phyloP scores from a whole-genome alignment of 768 basidiomycete genomes.

The Phylloporus sp. region DNA sequence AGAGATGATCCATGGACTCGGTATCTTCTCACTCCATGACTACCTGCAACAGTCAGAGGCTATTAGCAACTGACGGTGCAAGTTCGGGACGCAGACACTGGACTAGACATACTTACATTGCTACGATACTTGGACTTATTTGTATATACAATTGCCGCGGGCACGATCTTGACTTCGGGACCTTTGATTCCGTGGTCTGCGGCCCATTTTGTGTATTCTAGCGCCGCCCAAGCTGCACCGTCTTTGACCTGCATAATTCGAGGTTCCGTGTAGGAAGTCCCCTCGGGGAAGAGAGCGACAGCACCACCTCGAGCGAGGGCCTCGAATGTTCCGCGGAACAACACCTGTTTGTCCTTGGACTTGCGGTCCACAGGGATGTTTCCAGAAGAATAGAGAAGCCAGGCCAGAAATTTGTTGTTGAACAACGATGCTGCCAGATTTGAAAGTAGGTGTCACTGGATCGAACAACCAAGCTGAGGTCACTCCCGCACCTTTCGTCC shows the following conservation, averaged over 20 bases:
- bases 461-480: slow-evolving; percentile 9
- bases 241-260: slow-evolving; percentile 91
- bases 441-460: slow-evolving; percentile 10
- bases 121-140: slow-evolving; percentile 96
- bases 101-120: slow-evolving; percentile 51
- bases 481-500: slow-evolving; percentile 75
- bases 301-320: slow-evolving; percentile 73
- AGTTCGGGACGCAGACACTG: slow-evolving; percentile 10
- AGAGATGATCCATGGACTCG: slow-evolving; percentile 1
- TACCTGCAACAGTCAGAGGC: slow-evolving; percentile 39
- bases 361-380: slow-evolving; percentile 97
- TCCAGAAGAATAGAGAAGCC: slow-evolving; percentile 82
- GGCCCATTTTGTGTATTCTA: slow-evolving; percentile 86
- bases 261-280: slow-evolving; percentile 90
- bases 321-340: slow-evolving; percentile 88
- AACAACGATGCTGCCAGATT: slow-evolving; percentile 64
- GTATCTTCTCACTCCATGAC: slow-evolving; percentile 59
- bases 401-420: slow-evolving; percentile 65
- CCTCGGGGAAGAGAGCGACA: slow-evolving; percentile 93
- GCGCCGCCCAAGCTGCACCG: slow-evolving; percentile 90
- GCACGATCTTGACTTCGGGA: slow-evolving; percentile 57
- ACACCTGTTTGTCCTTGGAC: slow-evolving; percentile 81
- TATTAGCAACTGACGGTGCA: slow-evolving; percentile 11
- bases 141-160: slow-evolving; percentile 88
- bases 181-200: slow-evolving; percentile 48